These are phyloP conservation scores for Metschnikowia lochheadii DNA, from an alignment of 805 yeast species.

Conservation along the genomic window DNA sequence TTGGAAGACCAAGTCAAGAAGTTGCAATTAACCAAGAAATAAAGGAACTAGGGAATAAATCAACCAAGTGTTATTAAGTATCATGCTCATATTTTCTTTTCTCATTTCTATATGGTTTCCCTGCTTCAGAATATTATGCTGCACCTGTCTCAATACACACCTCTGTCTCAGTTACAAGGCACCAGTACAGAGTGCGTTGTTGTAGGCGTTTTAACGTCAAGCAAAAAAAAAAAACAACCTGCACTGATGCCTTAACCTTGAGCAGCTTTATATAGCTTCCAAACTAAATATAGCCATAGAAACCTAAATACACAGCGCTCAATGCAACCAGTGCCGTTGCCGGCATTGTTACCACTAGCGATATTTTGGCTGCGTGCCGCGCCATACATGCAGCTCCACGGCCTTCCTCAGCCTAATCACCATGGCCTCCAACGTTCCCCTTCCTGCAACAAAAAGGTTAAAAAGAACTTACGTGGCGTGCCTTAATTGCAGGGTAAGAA, in stretches of 20 bases:
- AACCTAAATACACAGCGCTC: too few species aligned
- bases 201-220: neutral
- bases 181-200: neutral
- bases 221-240: too few species aligned
- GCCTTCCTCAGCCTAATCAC: neutral
- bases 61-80: neutral
- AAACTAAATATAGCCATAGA: too few species aligned
- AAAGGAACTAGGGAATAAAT: constrained; percentile 1
- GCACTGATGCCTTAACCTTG: too few species aligned
- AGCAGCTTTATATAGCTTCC: too few species aligned
- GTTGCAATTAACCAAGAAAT: constrained; percentile 39
- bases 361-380: neutral
- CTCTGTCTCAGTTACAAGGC: too few species aligned
- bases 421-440: neutral
- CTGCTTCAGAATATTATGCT: too few species aligned
- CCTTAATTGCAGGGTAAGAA: constrained; percentile 75
- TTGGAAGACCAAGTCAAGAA: constrained; percentile 73
- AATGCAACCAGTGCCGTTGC: neutral
- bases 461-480: constrained; percentile 79
- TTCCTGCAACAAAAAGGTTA: constrained; percentile 28
- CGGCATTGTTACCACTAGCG: neutral
- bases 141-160: too few species aligned
- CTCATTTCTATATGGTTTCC: too few species aligned
- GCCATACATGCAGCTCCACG: neutral
- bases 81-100: too few species aligned